Conservation (phyloP, 1,139 yeast genomes). For the Entelexis sorbosivorans region DNA sequence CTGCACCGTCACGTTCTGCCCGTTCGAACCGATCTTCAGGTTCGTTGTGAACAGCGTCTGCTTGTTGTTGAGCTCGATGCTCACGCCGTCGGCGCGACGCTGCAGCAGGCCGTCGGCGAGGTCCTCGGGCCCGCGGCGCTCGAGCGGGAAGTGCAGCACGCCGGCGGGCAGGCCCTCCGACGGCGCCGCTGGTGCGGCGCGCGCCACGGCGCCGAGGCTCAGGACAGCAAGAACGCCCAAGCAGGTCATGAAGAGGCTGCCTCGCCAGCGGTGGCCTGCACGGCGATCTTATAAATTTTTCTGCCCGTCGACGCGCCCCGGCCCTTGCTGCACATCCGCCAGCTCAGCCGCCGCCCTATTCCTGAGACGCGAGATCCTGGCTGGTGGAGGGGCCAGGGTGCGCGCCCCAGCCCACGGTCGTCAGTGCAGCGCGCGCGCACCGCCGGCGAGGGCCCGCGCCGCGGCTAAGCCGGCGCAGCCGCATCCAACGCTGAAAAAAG, state of each 20-base stretch:
- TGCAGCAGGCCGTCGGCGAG: background rate
- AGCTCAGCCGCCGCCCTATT: constrained; percentile 8
- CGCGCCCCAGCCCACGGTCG: background rate
- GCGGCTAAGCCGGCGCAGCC: no score
- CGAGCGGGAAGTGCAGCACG: constrained; percentile 17
- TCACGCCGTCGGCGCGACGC: constrained; percentile 10
- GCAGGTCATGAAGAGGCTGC: background rate
- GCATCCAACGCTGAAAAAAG: no score
- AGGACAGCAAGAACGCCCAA: background rate
- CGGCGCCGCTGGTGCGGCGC: background rate
- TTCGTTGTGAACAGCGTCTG: constrained; percentile 13
- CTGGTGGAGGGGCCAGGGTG: background rate
- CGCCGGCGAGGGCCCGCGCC: no score
- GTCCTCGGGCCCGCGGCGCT: constrained; percentile 1
- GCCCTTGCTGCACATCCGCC: constrained; percentile 1
- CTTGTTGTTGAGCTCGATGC: constrained; percentile 7
- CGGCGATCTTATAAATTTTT: background rate
- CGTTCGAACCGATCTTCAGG: constrained; percentile 33
- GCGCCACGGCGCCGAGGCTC: background rate
- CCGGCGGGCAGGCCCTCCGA: constrained; percentile 14
- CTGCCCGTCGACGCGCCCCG: background rate
- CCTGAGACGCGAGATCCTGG: constrained; percentile 2
- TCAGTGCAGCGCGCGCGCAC: no score
- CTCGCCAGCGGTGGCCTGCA: background rate
- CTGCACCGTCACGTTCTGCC: constrained; percentile 30